A percentile compares a stretch with the other conserved stretches of the same genome.
Conservation (phyloP, 306 rosid species). For the Dryas octopetala region DNA sequence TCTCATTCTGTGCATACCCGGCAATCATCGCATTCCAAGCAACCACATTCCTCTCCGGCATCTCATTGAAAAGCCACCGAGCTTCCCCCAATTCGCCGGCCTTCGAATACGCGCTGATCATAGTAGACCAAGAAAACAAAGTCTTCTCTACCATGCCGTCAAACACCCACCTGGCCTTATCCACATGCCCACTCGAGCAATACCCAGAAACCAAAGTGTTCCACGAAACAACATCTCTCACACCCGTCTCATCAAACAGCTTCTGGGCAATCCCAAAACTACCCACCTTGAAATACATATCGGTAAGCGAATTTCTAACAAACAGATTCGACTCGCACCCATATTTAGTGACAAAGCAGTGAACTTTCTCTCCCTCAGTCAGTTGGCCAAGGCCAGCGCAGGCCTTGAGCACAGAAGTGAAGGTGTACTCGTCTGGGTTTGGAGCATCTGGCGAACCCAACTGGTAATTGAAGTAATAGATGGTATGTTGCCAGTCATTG, state of each 20-base stretch:
- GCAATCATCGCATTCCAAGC: slow-evolving; percentile 42
- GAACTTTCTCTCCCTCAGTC: slow-evolving; percentile 38
- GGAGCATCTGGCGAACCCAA: slow-evolving; percentile 30
- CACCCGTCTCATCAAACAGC: slow-evolving; percentile 36
- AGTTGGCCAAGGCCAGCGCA: slow-evolving; percentile 39
- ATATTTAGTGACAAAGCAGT: slow-evolving; percentile 34
- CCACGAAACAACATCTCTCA: slow-evolving; percentile 42
- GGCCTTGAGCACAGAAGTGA: slow-evolving; percentile 52
- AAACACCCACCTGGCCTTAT: slow-evolving; percentile 30
- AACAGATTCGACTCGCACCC: slow-evolving; percentile 43
- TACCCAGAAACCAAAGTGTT: slow-evolving; percentile 45
- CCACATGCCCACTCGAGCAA: slow-evolving; percentile 30
- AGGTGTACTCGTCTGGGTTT: slow-evolving; percentile 40
- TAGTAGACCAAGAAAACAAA: slow-evolving; percentile 41
- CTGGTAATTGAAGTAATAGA: slow-evolving; percentile 28
- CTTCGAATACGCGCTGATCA: slow-evolving; percentile 40
- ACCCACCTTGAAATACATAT: slow-evolving; percentile 38
- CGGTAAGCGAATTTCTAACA: slow-evolving; percentile 38
- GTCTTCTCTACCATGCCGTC: slow-evolving; percentile 33
- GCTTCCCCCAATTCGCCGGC: slow-evolving; percentile 30
- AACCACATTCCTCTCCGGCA: slow-evolving; percentile 41
- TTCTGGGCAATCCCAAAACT: slow-evolving; percentile 24
- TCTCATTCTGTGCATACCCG: slow-evolving; percentile 38
- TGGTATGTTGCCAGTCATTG: slow-evolving; percentile 36
- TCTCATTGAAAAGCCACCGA: slow-evolving; percentile 23